Evolutionary conservation across 2,329 filamentous ascomycete genomes (phyloP).

Genomic region (Xylaria sp.): DNA sequence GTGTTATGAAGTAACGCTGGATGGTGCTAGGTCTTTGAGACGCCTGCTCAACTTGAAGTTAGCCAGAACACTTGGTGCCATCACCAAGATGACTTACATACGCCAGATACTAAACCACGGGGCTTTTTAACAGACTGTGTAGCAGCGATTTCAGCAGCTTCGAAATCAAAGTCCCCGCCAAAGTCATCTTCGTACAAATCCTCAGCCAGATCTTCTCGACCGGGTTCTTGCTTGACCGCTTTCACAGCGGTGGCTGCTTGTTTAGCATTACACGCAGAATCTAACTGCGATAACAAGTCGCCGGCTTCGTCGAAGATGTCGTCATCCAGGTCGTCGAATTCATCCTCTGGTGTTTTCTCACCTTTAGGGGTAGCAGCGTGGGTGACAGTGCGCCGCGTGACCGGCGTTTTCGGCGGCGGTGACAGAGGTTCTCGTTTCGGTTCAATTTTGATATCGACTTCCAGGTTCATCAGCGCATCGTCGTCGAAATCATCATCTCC

Average conservation of each 20-base stretch:
- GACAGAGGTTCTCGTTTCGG: slow-evolving; percentile 21
- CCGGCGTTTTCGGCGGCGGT: slow-evolving; percentile 13
- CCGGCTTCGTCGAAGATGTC: slow-evolving; percentile 50
- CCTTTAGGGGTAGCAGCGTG: slow-evolving; percentile 14
- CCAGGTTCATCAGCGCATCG: slow-evolving; percentile 51
- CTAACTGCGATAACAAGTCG: slow-evolving; percentile 35
- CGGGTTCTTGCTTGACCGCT: slow-evolving; percentile 13
- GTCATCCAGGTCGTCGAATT: slow-evolving; percentile 63
- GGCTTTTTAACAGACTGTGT: slow-evolving; percentile 54
- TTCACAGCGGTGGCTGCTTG: slow-evolving; percentile 13
- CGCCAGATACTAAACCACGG: slow-evolving; percentile 38
- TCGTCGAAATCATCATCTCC: slow-evolving; percentile 56
- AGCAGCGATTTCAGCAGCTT: slow-evolving; percentile 66
- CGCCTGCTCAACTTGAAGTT: slow-evolving; percentile 62
- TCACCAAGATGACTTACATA: slow-evolving; percentile 44
- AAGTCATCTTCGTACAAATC: slow-evolving; percentile 66
- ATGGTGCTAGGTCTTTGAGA: slow-evolving; percentile 66
- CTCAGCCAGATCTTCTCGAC: slow-evolving; percentile 36
- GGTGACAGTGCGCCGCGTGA: slow-evolving; percentile 19
- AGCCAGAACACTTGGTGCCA: slow-evolving; percentile 43
- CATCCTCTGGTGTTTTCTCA: slow-evolving; percentile 40
- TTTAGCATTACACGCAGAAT: slow-evolving; percentile 26
- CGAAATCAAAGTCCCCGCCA: slow-evolving; percentile 67
- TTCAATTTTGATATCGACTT: slow-evolving; percentile 34
- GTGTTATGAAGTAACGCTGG: slow-evolving; percentile 78